Conservation (phyloP, 2,329 filamentous ascomycete species). For the Apiospora hydei region DNA sequence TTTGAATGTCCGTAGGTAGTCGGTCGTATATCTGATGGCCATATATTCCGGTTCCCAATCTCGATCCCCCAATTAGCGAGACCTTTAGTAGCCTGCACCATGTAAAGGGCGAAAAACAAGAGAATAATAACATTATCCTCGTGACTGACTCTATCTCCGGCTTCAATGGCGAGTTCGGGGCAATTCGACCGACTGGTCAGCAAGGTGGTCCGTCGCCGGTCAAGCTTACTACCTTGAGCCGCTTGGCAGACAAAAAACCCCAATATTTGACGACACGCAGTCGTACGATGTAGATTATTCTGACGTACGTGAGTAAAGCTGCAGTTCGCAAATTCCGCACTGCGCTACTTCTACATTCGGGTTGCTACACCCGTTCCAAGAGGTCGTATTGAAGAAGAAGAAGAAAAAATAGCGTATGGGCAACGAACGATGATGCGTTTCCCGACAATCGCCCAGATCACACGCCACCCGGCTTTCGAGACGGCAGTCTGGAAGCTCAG, state of each 20-base stretch:
- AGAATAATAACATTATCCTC: no score
- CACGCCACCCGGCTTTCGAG: conserved; percentile 68
- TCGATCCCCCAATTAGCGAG: no score
- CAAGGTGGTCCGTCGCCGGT: background rate
- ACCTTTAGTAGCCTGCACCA: no score
- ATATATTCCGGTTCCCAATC: no score
- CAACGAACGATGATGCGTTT: background rate
- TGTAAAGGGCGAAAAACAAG: background rate
- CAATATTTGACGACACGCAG: background rate
- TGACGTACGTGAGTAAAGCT: background rate
- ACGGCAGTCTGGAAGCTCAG: conserved; percentile 74
- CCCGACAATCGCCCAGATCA: conserved; percentile 30
- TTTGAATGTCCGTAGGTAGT: no score
- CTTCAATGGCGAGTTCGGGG: background rate
- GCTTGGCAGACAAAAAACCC: background rate
- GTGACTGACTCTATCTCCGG: background rate
- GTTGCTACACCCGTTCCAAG: background rate
- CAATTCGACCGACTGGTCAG: background rate
- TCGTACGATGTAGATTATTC: background rate
- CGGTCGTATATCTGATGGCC: no score
- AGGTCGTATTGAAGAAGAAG: background rate
- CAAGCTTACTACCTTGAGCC: background rate
- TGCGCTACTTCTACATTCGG: background rate
- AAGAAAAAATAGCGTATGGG: background rate
- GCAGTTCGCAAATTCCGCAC: background rate